phyloP scores from a whole-genome alignment of 129 eudicot species.

The Silybum marianum region DNA sequence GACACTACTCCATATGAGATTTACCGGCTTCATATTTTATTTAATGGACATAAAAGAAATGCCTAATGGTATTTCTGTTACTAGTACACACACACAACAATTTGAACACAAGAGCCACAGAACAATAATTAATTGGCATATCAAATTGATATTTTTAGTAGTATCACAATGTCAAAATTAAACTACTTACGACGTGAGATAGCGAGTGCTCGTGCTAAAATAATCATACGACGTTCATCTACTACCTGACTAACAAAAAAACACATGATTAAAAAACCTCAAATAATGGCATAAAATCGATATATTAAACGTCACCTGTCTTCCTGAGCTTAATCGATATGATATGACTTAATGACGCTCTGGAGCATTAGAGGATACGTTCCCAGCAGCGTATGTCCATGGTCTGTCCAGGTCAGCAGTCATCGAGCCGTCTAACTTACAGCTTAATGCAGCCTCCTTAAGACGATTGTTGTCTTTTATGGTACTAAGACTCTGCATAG shows the following conservation, averaged over 20 bases:
- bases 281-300: constrained; percentile 4
- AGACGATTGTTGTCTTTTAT: constrained; percentile 33
- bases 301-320: not conserved
- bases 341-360: constrained; percentile 61
- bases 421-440: constrained; percentile 41
- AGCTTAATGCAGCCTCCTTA: constrained; percentile 27
- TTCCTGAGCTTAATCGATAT: constrained; percentile 1
- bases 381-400: constrained; percentile 74
- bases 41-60: not conserved
- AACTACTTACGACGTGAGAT: constrained; percentile 7
- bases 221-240: constrained; percentile 15
- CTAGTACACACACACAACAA: constrained; percentile 4
- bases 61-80: constrained; percentile 8
- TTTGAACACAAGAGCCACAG: not conserved
- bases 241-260: constrained; percentile 1
- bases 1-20: too few species aligned
- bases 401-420: constrained; percentile 64
- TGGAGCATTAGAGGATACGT: constrained; percentile 59
- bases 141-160: not conserved
- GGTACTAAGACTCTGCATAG: constrained; percentile 49
- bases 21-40: not conserved
- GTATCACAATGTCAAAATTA: constrained; percentile 15
- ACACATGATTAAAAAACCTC: constrained; percentile 4
- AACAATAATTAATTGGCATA: constrained; percentile 7
- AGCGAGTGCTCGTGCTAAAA: constrained; percentile 5